Evolutionary conservation across 1,139 yeast genomes (phyloP), one percentile per base, ranked within the genome.

Genomic region (Yamadazyma dendronema): DNA sequence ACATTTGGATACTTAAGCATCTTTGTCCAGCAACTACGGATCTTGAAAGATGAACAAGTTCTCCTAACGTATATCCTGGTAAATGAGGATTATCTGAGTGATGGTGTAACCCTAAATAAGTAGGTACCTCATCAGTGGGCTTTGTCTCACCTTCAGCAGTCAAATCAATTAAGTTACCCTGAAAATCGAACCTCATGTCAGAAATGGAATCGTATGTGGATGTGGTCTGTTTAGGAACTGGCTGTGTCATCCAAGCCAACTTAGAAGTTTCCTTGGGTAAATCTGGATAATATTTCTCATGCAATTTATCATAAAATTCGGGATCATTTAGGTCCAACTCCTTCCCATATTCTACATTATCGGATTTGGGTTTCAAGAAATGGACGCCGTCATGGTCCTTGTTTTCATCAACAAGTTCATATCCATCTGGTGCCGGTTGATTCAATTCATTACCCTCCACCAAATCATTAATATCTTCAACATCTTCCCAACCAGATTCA

Each of bases 31-130:
- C 79, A 38, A 84, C 78, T 0, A 84, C 77, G 1, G 96, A 87
- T 46, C 96, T 69, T 3, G 90, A 67, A 37, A 88, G 72, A 50
- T 84, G 95, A 0, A 85, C 84, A 36, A 92, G 68, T 55, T 92
- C 99, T 1, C 78, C 69, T 17, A 92, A 59, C 0, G 97, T 89
- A 57, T 92, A 92, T 0, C 99, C 99, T 0, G 98, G 96, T 39
- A 90, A 70, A 31, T 83, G 81, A 0, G 97, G 97, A 38, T 83
- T 80, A 17, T 84, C 88, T 0, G 96, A 77, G 58, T 92, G 99
- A 56, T 92, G 97, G 52, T 89, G 97, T 17, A 92, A 72, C 0
- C 97, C 99, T 35, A 78, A 59, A 31, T 74, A 68, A 0, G 84
- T 71, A 2, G 77, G 72, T 3, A 79, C 72, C 6, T 80, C 68